Evolutionary conservation across 2,329 filamentous ascomycete genomes (phyloP).

Genomic region (Didymellaceae sp.): DNA sequence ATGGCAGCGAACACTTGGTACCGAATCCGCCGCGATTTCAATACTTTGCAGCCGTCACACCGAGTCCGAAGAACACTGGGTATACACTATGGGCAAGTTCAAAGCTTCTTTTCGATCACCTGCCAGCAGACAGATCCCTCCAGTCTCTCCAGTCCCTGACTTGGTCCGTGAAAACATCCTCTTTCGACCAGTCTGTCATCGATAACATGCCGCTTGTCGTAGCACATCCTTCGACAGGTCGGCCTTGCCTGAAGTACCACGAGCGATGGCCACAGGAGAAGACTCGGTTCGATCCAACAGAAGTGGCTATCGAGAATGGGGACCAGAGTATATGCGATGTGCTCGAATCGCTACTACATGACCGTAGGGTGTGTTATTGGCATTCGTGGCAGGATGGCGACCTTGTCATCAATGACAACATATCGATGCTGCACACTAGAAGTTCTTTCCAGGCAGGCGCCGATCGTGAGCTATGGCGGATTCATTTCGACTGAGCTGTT

Average conservation of each 20-base stretch:
- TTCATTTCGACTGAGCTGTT: conserved; percentile 57
- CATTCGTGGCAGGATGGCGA: conserved; percentile 64
- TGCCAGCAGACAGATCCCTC: conserved; percentile 48
- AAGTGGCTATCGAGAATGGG: conserved; percentile 52
- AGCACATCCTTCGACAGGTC: conserved; percentile 55
- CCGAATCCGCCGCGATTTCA: conserved; percentile 54
- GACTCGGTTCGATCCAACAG: conserved; percentile 58
- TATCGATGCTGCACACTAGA: conserved; percentile 58
- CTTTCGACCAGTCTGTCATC: conserved; percentile 56
- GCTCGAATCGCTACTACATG: conserved; percentile 56
- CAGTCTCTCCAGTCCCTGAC: conserved; percentile 50
- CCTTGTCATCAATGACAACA: conserved; percentile 61
- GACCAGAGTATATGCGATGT: conserved; percentile 48
- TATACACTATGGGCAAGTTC: conserved; percentile 63
- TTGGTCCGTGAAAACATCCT: conserved; percentile 58
- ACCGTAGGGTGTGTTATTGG: conserved; percentile 59
- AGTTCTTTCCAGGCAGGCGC: conserved; percentile 55
- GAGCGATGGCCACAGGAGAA: conserved; percentile 61
- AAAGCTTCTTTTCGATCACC: conserved; percentile 56
- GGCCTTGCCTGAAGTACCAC: conserved; percentile 61
- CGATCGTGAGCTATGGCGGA: conserved; percentile 59
- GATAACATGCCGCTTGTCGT: conserved; percentile 54
- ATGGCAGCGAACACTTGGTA: conserved; percentile 20
- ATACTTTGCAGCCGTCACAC: conserved; percentile 57
- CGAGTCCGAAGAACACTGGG: conserved; percentile 59